Percentiles rank a stretch among this genome's conserved stretches.
Evolutionary conservation across 805 yeast species (phyloP).

Genomic region (Ogataea pignaliae): DNA sequence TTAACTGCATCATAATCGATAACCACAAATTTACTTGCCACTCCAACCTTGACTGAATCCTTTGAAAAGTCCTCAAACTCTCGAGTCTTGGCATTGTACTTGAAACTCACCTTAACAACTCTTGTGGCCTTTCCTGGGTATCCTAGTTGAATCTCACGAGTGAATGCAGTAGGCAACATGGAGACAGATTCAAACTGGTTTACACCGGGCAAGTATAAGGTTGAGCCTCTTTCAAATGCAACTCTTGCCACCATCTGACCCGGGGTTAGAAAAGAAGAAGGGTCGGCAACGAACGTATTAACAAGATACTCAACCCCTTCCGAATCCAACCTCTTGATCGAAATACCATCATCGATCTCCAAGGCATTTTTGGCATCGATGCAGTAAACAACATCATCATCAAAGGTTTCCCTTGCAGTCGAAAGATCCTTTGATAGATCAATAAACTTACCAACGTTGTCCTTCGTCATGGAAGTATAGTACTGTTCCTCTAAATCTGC

Average conservation of each 20-base stretch:
- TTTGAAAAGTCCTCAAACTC: slow-evolving; percentile 14
- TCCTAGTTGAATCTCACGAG: slow-evolving; percentile 36
- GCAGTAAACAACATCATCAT: slow-evolving; percentile 57
- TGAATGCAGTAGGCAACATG: slow-evolving; percentile 63
- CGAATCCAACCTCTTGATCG: slow-evolving; percentile 37
- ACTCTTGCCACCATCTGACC: slow-evolving; percentile 37
- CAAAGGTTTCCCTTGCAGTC: slow-evolving; percentile 35
- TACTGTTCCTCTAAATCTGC: slow-evolving; percentile 41
- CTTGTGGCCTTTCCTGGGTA: slow-evolving; percentile 45
- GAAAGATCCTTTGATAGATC: slow-evolving; percentile 14
- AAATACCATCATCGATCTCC: slow-evolving; percentile 92
- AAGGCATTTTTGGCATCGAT: slow-evolving; percentile 77
- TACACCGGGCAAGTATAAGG: slow-evolving; percentile 61
- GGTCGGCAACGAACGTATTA: slow-evolving; percentile 83
- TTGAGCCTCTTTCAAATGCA: slow-evolving; percentile 58
- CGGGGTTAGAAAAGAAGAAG: slow-evolving; percentile 58
- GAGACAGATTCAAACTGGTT: slow-evolving; percentile 41
- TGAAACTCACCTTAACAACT: slow-evolving; percentile 40
- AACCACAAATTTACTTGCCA: slow-evolving; percentile 42
- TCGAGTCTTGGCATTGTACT: slow-evolving; percentile 22
- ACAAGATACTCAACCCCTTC: slow-evolving; percentile 35
- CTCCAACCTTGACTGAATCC: slow-evolving; percentile 35
- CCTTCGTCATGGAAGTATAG: slow-evolving; percentile 28
- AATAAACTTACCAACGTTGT: slow-evolving; percentile 14
- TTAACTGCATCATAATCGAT: slow-evolving; percentile 67